These are phyloP conservation scores for Saccharomycopsis oosterbeekiorum DNA, from an alignment of 805 yeast species.

Conservation along the genomic window DNA sequence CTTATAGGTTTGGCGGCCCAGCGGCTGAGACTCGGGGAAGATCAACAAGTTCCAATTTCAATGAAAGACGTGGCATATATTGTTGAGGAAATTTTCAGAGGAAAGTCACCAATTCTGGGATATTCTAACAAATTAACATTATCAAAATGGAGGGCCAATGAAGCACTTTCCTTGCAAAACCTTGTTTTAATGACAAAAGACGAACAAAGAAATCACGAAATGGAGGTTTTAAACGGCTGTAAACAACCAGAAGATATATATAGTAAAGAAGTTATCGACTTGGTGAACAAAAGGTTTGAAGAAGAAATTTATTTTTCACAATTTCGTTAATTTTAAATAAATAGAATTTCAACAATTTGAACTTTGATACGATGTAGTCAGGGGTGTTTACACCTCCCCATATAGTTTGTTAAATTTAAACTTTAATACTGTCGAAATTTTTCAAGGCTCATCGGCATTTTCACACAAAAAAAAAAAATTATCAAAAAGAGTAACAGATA, in stretches of 20 bases:
- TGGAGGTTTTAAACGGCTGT: conserved; percentile 60
- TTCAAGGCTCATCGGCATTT: background rate
- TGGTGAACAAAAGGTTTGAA: conserved; percentile 52
- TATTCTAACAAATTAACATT: conserved; percentile 71
- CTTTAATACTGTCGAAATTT: background rate
- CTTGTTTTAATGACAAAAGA: conserved; percentile 82
- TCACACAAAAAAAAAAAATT: background rate
- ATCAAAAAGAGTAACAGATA: background rate
- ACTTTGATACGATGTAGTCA: too few species aligned
- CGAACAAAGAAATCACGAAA: conserved; percentile 76
- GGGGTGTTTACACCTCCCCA: background rate
- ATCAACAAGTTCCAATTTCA: conserved; percentile 68
- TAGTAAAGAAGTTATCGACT: conserved; percentile 42
- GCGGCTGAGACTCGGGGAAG: conserved; percentile 67
- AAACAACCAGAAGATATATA: conserved; percentile 56
- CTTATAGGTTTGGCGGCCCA: conserved; percentile 82
- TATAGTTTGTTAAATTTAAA: background rate
- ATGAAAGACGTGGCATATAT: conserved; percentile 69
- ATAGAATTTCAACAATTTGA: too few species aligned
- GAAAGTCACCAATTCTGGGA: conserved; percentile 81
- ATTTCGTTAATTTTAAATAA: conserved; percentile 29
- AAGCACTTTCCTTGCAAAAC: conserved; percentile 62
- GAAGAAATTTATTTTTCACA: conserved; percentile 70
- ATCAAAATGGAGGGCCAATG: conserved; percentile 72
- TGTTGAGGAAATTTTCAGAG: conserved; percentile 86